Conservation (phyloP, 495 filamentous ascomycete genomes). For the Xylaria longipes region DNA sequence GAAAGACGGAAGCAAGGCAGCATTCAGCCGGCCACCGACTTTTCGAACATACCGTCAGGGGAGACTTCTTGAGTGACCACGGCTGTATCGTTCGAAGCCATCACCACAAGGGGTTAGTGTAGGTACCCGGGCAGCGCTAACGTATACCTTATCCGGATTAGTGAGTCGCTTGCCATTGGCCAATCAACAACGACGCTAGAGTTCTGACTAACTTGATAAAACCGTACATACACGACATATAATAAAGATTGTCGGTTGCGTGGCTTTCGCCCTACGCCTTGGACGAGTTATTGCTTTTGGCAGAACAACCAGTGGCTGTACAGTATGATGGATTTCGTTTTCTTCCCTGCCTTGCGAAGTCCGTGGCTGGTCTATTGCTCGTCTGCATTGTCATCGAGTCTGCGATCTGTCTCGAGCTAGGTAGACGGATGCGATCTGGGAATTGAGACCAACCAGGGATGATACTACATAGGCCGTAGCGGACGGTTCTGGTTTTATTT, state of each 20-base stretch:
- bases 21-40: not conserved
- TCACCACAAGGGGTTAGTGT: not conserved
- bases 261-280: not conserved
- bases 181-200: not conserved
- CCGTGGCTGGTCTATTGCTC: not conserved
- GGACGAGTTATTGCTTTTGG: constrained; percentile 7
- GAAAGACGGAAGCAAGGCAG: not conserved
- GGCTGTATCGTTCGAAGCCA: too few species aligned
- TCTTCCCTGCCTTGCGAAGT: constrained; percentile 3
- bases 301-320: not conserved
- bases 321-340: not conserved
- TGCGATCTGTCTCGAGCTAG: not conserved
- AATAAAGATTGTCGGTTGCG: not conserved
- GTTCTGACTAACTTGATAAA: not conserved
- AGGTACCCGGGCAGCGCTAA: not conserved
- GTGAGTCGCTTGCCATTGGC: not conserved
- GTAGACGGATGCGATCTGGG: not conserved
- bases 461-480: too few species aligned
- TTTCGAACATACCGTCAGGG: constrained; percentile 13
- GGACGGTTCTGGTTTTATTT: not conserved
- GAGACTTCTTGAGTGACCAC: not conserved
- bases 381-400: not conserved
- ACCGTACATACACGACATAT: not conserved
- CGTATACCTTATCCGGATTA: not conserved
- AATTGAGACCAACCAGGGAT: not conserved